Conservation (phyloP, 305 asterid genomes). For the Striga hermonthica region DNA sequence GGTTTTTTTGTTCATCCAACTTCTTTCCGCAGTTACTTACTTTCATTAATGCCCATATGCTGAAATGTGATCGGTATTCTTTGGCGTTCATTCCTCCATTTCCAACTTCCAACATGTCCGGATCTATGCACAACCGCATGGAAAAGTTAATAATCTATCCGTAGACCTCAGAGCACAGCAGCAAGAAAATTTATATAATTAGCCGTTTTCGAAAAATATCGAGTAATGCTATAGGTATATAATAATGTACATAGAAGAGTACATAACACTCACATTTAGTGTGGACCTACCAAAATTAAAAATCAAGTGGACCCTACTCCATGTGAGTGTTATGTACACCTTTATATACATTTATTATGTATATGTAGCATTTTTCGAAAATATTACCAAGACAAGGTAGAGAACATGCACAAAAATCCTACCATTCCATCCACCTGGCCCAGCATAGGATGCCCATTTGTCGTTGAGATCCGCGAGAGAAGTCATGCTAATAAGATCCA, state of each 20-base stretch:
- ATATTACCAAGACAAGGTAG: neutral
- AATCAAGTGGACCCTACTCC: no score
- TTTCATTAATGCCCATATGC: constrained; percentile 91
- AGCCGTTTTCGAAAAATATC: neutral
- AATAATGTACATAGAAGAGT: no score
- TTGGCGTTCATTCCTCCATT: constrained; percentile 78
- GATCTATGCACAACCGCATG: constrained; percentile 47
- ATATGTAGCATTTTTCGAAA: no score
- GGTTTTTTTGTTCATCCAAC: neutral
- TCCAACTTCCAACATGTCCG: constrained; percentile 97
- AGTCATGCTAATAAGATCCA: constrained; percentile 54
- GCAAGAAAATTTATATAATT: neutral
- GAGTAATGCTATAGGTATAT: no score
- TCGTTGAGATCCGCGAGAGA: constrained; percentile 75
- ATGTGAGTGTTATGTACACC: no score
- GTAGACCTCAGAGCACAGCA: neutral
- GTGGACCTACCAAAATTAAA: no score
- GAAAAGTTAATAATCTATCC: no score
- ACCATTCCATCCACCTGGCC: constrained; percentile 98
- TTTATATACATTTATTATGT: no score
- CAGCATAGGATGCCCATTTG: constrained; percentile 82
- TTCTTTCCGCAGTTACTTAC: constrained; percentile 36
- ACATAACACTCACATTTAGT: no score
- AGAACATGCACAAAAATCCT: constrained; percentile 19
- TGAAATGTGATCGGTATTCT: constrained; percentile 91